Base-by-base conservation (phyloP, 1,139 yeast species). In the Yamadazyma dushanensis region DNA sequence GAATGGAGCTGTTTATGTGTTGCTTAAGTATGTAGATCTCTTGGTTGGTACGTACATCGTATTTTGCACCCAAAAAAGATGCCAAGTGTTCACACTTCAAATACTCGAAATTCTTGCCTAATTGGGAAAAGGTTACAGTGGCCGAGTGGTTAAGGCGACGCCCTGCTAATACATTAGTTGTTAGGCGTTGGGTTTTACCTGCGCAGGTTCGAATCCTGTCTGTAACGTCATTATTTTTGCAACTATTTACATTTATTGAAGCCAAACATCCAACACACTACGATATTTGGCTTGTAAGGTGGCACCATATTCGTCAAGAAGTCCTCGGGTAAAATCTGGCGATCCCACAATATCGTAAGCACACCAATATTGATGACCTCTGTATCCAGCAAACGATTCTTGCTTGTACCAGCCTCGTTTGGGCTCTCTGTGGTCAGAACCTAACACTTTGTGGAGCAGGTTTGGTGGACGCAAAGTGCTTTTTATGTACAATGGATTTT, bases 121-220 rank as follows among this genome's bases (percentile, higher is more conserved):
- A 16, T 26, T 17, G 17, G 11, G 21, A 17, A 26, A 17, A 7
- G 32, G 78, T 71, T 66, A 70, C 83, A 76, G 84, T 80, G 85
- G 83, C 85, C 85, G 86, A 80, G 86, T 78, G 86, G 86, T 80
- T 80, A 80, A 80, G 85, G 86, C 84, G 86, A 77, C 78, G 81
- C 85, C 85, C 86, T 79, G 84, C 84, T 78, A 41, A 40, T 17
- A 24, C 21, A 26, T 39, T 36, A 35, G 43, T 23, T 32, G 42
- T 32, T 42, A 80, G 87, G 85, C 78, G 78, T 78, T 80, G 86
- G 83, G 86, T 75, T 78, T 69, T 79, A 76, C 86, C 83, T 77
- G 80, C 87, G 86, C 85, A 80, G 85, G 87, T 80, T 80, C 87
- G 86, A 80, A 80, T 80, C 87, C 85, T 80, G 87, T 79, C 83